Conservation (phyloP, 2,329 filamentous ascomycete species). For the Calonectria hawksworthii region DNA sequence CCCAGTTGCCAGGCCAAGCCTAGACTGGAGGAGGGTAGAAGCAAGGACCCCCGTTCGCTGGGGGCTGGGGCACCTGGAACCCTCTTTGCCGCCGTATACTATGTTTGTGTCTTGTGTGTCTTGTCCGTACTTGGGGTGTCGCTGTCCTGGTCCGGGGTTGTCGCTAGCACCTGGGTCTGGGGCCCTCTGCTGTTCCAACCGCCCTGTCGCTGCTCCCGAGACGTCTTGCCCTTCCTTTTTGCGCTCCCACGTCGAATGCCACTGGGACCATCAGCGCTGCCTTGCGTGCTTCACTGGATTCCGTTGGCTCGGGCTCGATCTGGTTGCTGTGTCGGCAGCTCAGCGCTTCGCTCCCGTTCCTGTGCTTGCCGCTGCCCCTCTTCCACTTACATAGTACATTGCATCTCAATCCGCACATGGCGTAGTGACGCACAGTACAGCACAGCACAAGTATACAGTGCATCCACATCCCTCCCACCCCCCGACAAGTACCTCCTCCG, state of each 20-base stretch:
- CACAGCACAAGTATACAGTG: slow-evolving; percentile 18
- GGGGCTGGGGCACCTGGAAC: slow-evolving; percentile 24
- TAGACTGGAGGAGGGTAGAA: slow-evolving; percentile 16
- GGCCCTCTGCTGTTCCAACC: slow-evolving; percentile 24
- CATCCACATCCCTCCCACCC: slow-evolving; percentile 28
- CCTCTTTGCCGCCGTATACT: slow-evolving; percentile 21
- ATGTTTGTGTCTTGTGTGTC: slow-evolving; percentile 19
- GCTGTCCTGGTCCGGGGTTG: slow-evolving; percentile 19
- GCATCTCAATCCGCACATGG: slow-evolving; percentile 12
- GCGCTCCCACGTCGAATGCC: background rate
- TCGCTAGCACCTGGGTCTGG: slow-evolving; percentile 13
- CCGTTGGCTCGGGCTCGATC: slow-evolving; percentile 31
- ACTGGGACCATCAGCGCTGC: slow-evolving; percentile 23
- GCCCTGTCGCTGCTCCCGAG: slow-evolving; percentile 23
- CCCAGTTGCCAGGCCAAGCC: slow-evolving; percentile 21
- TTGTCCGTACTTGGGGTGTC: slow-evolving; percentile 12
- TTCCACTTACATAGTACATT: slow-evolving; percentile 6
- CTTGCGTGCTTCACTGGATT: slow-evolving; percentile 23
- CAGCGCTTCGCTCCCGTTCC: slow-evolving; percentile 15
- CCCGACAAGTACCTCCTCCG: background rate
- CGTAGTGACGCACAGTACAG: slow-evolving; percentile 13
- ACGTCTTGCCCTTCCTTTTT: slow-evolving; percentile 10
- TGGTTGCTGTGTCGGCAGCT: slow-evolving; percentile 41
- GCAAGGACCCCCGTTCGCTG: slow-evolving; percentile 27
- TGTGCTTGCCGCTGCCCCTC: background rate